phyloP scores from a whole-genome alignment of 2,329 filamentous ascomycete species.

The Fusarium proliferatum region DNA sequence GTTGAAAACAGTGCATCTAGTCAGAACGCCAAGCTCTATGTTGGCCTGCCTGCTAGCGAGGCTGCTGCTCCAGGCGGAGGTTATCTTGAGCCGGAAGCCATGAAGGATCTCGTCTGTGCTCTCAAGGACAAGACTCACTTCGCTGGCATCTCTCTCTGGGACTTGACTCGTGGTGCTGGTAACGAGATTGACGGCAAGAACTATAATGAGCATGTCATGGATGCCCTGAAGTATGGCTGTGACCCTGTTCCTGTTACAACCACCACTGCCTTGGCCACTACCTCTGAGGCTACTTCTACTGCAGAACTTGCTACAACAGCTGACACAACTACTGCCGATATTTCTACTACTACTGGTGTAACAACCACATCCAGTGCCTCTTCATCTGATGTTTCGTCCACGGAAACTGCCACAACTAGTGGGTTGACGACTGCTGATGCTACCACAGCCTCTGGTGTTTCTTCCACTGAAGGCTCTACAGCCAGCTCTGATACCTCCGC shows the following conservation, averaged over 20 bases:
- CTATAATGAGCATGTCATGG: constrained; percentile 52
- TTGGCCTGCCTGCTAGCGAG: constrained; percentile 55
- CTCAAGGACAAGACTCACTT: constrained; percentile 53
- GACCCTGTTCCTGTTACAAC: constrained; percentile 43
- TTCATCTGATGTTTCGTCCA: constrained; percentile 5
- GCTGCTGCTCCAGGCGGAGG: constrained; percentile 43
- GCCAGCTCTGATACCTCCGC: neutral
- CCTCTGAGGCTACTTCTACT: constrained; percentile 18
- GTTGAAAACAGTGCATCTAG: constrained; percentile 50
- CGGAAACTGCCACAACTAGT: neutral
- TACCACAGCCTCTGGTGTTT: constrained; percentile 3
- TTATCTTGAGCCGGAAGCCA: constrained; percentile 50
- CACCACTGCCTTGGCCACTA: constrained; percentile 28
- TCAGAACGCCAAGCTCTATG: constrained; percentile 57
- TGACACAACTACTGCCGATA: constrained; percentile 16
- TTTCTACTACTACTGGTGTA: neutral
- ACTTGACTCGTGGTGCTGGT: constrained; percentile 50
- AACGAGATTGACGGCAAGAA: constrained; percentile 49
- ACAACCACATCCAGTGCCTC: neutral
- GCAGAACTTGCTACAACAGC: constrained; percentile 13
- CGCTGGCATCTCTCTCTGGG: constrained; percentile 61
- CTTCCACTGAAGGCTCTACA: constrained; percentile 14
- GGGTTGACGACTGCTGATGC: neutral
- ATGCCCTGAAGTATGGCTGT: constrained; percentile 54
- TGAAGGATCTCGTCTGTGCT: constrained; percentile 54